Base-by-base conservation (phyloP, 1,284 basidiomycete genomes). In the Cutaneotrichosporon sp. region DNA sequence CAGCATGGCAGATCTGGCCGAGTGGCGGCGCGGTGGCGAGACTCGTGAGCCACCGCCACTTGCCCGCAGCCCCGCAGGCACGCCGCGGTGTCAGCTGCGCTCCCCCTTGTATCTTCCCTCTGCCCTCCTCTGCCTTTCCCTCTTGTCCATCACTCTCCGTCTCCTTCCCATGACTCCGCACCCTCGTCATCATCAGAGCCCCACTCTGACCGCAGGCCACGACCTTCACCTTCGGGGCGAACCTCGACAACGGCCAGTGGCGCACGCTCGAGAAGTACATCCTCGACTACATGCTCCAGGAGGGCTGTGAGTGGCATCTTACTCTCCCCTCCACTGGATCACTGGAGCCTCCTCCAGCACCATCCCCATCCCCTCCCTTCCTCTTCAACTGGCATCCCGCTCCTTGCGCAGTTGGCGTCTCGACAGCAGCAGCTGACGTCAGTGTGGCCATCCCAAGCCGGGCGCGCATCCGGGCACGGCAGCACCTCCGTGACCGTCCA, bases 251-350 rank as follows among this genome's bases (percentile, higher is more conserved):
- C 4, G 16, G 27, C 11, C 46, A 57, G 56, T 57, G 56, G 56
- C n/a, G 22, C 13, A 57, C 56, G 6, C 47, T 57, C 24, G 56
- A 57, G 24, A 18, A 29, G 22, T 50, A 57, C 47, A 50, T 57
- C 36, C 33, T 57, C 25, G 56, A 49, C 33, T 57, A 57, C 47
- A 57, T 57, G 56, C n/a, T 57, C 16, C 56, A 57, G 34, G 56
- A 57, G 20, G 56, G 56, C 34, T 49, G 56, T 57, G 34, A 50
- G 56, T 57, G 25, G 22, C 24, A n/a, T 7, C 14, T 11, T 14
- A 1, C 13, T 13, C 13, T 25, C 13, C 14, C 13, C 22, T 16
- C 22, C n/a, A n/a, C n/a, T n/a, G n/a, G n/a, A n/a, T n/a, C n/a
- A n/a, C n/a, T n/a, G n/a, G n/a, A n/a, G n/a, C n/a, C n/a, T n/a